A percentile compares a stretch with the other conserved stretches of the same genome.
phyloP scores from a whole-genome alignment of 441 rosid genomes.

The Croton setiger region DNA sequence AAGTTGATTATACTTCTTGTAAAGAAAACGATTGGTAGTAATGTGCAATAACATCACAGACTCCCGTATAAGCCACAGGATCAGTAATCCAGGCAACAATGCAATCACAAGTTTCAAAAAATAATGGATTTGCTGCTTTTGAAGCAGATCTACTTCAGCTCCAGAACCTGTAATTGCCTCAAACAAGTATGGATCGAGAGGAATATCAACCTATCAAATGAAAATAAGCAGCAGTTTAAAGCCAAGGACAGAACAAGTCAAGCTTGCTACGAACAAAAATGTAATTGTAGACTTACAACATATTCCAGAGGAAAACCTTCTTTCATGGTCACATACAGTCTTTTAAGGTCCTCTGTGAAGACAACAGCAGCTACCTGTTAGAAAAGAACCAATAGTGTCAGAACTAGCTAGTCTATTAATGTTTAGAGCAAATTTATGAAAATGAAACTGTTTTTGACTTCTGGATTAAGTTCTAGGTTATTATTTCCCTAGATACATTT shows the following conservation, averaged over 20 bases:
- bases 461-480: not conserved
- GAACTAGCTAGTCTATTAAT: constrained; percentile 13
- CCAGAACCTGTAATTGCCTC: constrained; percentile 82
- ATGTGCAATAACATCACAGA: constrained; percentile 74
- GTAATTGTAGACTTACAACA: constrained; percentile 53
- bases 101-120: constrained; percentile 79
- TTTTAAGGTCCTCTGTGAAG: constrained; percentile 91
- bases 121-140: constrained; percentile 85
- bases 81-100: constrained; percentile 74
- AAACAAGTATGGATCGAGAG: constrained; percentile 90
- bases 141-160: constrained; percentile 95
- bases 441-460: not conserved
- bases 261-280: constrained; percentile 5
- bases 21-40: constrained; percentile 78
- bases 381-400: constrained; percentile 19
- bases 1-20: constrained; percentile 87
- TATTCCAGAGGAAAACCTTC: constrained; percentile 97
- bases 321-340: constrained; percentile 85
- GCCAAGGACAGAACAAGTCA: constrained; percentile 8
- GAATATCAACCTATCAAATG: constrained; percentile 76
- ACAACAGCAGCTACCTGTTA: constrained; percentile 92
- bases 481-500: not conserved
- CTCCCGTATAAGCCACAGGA: constrained; percentile 76
- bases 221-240: constrained; percentile 21
- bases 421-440: not conserved